Evolutionary conservation across 495 filamentous ascomycete species (phyloP).

Genomic region (Penicillium lagena): DNA sequence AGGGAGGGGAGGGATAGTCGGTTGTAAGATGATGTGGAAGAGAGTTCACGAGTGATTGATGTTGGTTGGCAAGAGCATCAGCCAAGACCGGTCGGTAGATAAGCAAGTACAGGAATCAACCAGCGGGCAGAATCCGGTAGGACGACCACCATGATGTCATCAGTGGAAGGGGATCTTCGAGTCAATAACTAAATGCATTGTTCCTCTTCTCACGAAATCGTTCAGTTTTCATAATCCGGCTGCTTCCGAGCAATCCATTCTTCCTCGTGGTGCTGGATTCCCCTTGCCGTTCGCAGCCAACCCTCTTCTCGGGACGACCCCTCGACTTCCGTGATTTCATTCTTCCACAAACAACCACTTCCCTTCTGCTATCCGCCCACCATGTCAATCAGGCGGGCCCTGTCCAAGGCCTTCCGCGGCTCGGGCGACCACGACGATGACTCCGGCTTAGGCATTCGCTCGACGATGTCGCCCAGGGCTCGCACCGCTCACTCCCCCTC

Average conservation of each 20-base stretch:
- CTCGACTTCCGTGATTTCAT: not conserved
- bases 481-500: slow-evolving; percentile 9
- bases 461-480: slow-evolving; percentile 8
- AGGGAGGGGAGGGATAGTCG: not conserved
- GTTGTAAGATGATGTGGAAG: not conserved
- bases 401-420: slow-evolving; percentile 35
- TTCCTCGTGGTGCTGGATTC: not conserved
- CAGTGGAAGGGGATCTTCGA: no score
- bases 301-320: not conserved
- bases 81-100: no score
- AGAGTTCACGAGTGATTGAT: not conserved
- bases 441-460: slow-evolving; percentile 11
- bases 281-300: no score
- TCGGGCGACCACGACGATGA: slow-evolving; percentile 15
- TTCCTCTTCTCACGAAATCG: no score
- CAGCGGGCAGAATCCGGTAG: not conserved
- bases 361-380: slow-evolving; percentile 2
- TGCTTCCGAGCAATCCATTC: not conserved
- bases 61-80: no score
- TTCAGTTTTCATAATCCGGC: not conserved
- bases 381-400: slow-evolving; percentile 42
- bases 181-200: no score
- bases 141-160: slow-evolving; percentile 9
- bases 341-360: not conserved
- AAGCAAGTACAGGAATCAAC: no score